Conservation (phyloP, 2,329 filamentous ascomycete species). For the Colletotrichum sp. region DNA sequence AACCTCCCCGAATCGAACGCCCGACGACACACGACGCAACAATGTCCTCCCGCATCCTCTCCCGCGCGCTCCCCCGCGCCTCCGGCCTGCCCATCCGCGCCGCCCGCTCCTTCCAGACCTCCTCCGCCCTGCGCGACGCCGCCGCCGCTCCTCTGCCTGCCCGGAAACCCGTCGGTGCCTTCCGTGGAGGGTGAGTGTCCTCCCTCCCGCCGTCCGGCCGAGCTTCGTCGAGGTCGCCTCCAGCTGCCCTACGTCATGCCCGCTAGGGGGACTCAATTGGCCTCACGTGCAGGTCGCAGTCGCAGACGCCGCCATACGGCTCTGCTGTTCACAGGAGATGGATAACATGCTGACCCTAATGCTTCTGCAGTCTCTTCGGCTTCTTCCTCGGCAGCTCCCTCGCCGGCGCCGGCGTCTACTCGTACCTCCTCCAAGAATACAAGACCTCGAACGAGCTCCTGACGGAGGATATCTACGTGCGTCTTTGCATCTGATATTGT, state of each 20-base stretch:
- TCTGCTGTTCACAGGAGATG: no score
- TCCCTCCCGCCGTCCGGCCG: neutral
- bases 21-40: slow-evolving; percentile 6
- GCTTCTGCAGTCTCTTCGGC: slow-evolving; percentile 74
- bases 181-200: slow-evolving; percentile 62
- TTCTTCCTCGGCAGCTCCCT: slow-evolving; percentile 87
- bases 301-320: neutral
- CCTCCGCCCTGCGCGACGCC: slow-evolving; percentile 47
- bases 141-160: slow-evolving; percentile 55
- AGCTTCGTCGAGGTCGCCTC: neutral
- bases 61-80: slow-evolving; percentile 37
- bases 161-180: slow-evolving; percentile 64
- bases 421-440: slow-evolving; percentile 93
- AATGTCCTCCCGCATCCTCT: slow-evolving; percentile 55
- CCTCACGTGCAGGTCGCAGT: neutral
- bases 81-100: slow-evolving; percentile 30
- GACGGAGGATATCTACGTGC: slow-evolving; percentile 94
- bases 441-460: slow-evolving; percentile 91
- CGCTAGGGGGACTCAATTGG: neutral
- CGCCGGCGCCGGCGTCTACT: slow-evolving; percentile 83
- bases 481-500: slow-evolving; percentile 52
- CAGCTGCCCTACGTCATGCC: neutral
- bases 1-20: neutral
- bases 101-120: slow-evolving; percentile 56
- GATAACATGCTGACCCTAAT: neutral